A percentile compares a stretch with the other conserved stretches of the same genome.
Evolutionary conservation across 2,329 filamentous ascomycete genomes (phyloP).

Genomic region (Stenocarpella maydis): DNA sequence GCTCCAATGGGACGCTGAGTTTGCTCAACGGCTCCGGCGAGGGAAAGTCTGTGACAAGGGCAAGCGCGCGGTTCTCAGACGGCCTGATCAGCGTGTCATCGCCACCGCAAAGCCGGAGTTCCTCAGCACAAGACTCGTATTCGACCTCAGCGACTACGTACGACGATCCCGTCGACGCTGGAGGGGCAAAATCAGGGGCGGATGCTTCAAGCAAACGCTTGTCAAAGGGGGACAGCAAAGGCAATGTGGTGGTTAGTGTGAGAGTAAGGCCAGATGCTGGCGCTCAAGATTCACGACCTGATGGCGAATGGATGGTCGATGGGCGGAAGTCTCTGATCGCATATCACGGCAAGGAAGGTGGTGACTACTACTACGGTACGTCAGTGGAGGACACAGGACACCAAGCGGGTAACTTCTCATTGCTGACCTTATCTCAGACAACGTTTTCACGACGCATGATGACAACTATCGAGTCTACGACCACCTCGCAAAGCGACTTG

Average conservation of each 20-base stretch:
- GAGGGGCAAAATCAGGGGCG: slow-evolving; percentile 45
- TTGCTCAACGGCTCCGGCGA: slow-evolving; percentile 82
- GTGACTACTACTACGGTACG: slow-evolving; percentile 91
- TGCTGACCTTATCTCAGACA: slow-evolving; percentile 67
- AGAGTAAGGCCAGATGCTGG: slow-evolving; percentile 85
- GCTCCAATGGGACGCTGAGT: slow-evolving; percentile 69
- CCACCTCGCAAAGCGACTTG: slow-evolving; percentile 89
- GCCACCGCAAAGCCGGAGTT: slow-evolving; percentile 87
- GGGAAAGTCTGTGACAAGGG: slow-evolving; percentile 73
- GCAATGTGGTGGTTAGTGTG: slow-evolving; percentile 95
- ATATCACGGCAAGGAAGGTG: slow-evolving; percentile 87
- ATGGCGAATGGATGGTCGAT: slow-evolving; percentile 93
- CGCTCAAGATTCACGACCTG: slow-evolving; percentile 67
- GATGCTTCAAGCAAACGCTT: slow-evolving; percentile 53
- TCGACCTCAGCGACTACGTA: slow-evolving; percentile 90
- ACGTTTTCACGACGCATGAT: slow-evolving; percentile 93
- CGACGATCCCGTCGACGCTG: slow-evolving; percentile 75
- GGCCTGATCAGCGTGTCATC: slow-evolving; percentile 81
- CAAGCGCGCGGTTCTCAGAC: slow-evolving; percentile 72
- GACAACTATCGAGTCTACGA: slow-evolving; percentile 97
- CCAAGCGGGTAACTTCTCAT: slow-evolving; percentile 16
- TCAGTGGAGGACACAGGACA: not conserved
- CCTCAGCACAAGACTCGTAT: slow-evolving; percentile 91
- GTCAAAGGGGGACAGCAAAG: slow-evolving; percentile 77
- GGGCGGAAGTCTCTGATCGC: slow-evolving; percentile 82